These are phyloP conservation scores for Colletotrichum filicis DNA, from an alignment of 2,329 filamentous ascomycete genomes.

Conservation along the genomic window DNA sequence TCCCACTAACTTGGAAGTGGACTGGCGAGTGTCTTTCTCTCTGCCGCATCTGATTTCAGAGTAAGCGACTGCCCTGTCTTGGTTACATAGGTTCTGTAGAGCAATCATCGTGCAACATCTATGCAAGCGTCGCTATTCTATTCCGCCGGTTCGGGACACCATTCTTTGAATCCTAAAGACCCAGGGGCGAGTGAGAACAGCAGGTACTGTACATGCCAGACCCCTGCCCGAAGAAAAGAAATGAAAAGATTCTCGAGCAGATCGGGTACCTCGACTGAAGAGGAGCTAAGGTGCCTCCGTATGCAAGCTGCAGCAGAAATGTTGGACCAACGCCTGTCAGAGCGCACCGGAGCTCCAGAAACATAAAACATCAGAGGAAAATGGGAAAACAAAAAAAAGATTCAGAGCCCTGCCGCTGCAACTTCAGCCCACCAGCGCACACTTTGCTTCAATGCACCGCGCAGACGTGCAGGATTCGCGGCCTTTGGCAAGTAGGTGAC, in stretches of 20 bases:
- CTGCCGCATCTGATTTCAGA: neutral
- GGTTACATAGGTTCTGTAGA: neutral
- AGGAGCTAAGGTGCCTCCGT: conserved; percentile 9
- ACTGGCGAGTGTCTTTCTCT: neutral
- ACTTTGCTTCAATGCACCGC: conserved; percentile 6
- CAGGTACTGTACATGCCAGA: conserved; percentile 3
- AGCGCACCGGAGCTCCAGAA: conserved; percentile 30
- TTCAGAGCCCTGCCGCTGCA: neutral
- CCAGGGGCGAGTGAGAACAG: no score
- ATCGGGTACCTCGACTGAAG: conserved; percentile 23
- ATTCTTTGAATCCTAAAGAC: no score
- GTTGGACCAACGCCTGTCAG: conserved; percentile 22
- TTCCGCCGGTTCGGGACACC: neutral
- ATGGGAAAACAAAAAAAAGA: neutral
- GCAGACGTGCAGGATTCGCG: conserved; percentile 18
- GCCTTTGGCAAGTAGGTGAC: neutral
- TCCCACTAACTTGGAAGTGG: conserved; percentile 10
- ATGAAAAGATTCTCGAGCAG: conserved; percentile 1
- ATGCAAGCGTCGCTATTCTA: conserved; percentile 22
- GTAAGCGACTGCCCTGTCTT: neutral
- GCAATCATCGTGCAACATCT: neutral
- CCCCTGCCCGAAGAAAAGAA: neutral
- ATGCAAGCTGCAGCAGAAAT: conserved; percentile 25
- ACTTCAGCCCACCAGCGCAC: conserved; percentile 9
- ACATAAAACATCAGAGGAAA: conserved; percentile 13